Conservation (phyloP, 2,329 filamentous ascomycete genomes). For the Alternaria metachromatica region DNA sequence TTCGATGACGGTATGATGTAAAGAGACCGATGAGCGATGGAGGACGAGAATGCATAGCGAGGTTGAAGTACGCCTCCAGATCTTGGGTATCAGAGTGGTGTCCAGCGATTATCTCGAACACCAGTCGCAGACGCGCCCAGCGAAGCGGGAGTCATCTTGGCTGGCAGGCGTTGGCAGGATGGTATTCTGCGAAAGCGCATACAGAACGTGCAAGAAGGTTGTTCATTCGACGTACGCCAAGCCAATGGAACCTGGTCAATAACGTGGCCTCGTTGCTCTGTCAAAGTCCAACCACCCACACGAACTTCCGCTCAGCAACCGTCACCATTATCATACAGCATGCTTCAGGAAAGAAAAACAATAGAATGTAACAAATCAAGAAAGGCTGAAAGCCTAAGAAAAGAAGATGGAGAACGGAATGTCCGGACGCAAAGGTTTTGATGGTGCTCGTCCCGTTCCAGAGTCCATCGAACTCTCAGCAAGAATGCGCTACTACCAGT, state of each 20-base stretch:
- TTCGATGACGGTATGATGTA: neutral
- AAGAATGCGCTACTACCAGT: neutral
- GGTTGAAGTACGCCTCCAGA: no score
- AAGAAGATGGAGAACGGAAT: neutral
- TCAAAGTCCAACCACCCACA: neutral
- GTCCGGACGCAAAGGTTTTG: neutral
- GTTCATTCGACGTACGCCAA: neutral
- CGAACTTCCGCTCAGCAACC: neutral
- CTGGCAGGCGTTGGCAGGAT: neutral
- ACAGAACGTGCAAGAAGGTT: neutral
- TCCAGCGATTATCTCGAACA: no score
- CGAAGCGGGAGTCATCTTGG: neutral
- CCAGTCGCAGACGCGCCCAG: neutral
- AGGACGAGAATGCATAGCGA: no score
- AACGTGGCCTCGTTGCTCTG: neutral
- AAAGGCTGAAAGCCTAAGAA: neutral
- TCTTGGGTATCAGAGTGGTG: no score
- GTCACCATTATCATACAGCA: neutral
- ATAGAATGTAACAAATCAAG: neutral
- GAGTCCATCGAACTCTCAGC: neutral
- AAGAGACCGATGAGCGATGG: neutral
- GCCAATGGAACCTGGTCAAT: neutral
- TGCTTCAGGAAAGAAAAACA: neutral
- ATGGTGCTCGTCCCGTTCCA: neutral
- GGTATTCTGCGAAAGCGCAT: neutral